Base-by-base conservation (phyloP, 768 basidiomycete species). In the Leccinum olivaceopallidum region DNA sequence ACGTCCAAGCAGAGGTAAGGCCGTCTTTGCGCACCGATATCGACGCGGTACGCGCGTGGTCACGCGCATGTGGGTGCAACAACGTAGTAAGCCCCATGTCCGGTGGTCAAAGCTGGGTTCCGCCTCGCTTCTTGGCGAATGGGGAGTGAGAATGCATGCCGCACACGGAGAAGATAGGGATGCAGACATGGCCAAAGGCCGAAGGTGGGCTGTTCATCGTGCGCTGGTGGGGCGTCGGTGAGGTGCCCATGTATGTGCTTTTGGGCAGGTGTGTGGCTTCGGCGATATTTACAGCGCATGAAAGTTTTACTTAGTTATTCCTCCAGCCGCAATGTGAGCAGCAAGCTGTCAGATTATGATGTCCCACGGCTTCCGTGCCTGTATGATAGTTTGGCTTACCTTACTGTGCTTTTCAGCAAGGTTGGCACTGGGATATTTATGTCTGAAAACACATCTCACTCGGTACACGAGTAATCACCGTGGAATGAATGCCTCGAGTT, bases 1-100 rank as follows among this genome's bases (percentile, higher is more conserved):
- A n/a, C 26, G 30, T 26, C 39, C n/a, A 6, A 3, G 64, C 16
- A 37, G 32, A 4, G 65, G 60, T 18, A 55, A 24, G 12, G 22
- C 57, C 20, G 60, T 69, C 51, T 69, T 69, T 53, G 63, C 24
- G 6, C 67, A 66, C 39, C 58, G 47, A 12, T 58, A 52, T 32
- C 58, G 50, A 54, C 28, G 8, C 1, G 49, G 56, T 22, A 5
- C 34, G 5, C 26, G 34, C 34, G 24, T 62, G 60, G 51, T 62
- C 1, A 47, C 13, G 36, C 48, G 24, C 28, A 62, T 69, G 59
- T 69, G 68, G 67, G 48, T 56, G 37, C 64, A 51, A 32, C 53
- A 37, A 30, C 24, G 32, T 10, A 34, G 20, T 3, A 55, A 49
- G 4, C 7, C 50, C 10, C 37, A 44, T 2, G n/a, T 39, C n/a